These are phyloP conservation scores for Grosmannia penicillata DNA, from an alignment of 2,329 filamentous ascomycete species.

Conservation along the genomic window DNA sequence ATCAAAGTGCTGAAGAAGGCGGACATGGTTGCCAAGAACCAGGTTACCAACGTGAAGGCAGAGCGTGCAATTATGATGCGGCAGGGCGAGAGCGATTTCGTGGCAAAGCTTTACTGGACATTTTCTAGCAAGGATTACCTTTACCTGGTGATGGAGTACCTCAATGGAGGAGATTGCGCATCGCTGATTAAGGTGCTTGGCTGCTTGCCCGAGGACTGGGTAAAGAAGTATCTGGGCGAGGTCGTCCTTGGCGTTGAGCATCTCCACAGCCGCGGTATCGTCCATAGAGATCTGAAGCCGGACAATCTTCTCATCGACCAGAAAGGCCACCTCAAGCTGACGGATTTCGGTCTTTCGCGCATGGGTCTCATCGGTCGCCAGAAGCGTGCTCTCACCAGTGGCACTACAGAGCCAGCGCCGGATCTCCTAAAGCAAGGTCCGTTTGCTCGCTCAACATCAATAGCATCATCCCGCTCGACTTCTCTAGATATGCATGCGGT, in stretches of 20 bases:
- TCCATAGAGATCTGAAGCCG: constrained; percentile 92
- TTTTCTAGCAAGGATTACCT: constrained; percentile 99
- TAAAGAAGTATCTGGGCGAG: constrained; percentile 91
- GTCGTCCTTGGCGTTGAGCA: constrained; percentile 96
- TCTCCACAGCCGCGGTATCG: constrained; percentile 83
- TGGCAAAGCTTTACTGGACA: constrained; percentile 98
- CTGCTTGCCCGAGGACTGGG: constrained; percentile 90
- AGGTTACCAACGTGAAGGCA: constrained; percentile 97
- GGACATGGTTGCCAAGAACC: constrained; percentile 99
- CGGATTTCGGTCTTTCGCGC: constrained; percentile 89
- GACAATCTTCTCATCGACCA: constrained; percentile 96
- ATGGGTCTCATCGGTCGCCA: constrained; percentile 96
- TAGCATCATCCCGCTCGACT: constrained; percentile 80
- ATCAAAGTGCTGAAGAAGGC: constrained; percentile 98
- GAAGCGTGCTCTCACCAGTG: constrained; percentile 74
- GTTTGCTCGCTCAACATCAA: constrained; percentile 71
- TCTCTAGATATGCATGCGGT: constrained; percentile 70
- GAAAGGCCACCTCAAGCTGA: constrained; percentile 90
- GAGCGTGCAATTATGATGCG: constrained; percentile 99
- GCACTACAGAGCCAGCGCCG: constrained; percentile 66
- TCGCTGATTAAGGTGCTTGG: constrained; percentile 91
- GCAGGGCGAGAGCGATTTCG: constrained; percentile 98
- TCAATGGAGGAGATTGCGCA: constrained; percentile 94
- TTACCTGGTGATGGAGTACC: constrained; percentile 97
- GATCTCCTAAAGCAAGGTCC: constrained; percentile 87